Evolutionary conservation across 768 basidiomycete species (phyloP).

Genomic region (Chalciporus pseudorubinellus): DNA sequence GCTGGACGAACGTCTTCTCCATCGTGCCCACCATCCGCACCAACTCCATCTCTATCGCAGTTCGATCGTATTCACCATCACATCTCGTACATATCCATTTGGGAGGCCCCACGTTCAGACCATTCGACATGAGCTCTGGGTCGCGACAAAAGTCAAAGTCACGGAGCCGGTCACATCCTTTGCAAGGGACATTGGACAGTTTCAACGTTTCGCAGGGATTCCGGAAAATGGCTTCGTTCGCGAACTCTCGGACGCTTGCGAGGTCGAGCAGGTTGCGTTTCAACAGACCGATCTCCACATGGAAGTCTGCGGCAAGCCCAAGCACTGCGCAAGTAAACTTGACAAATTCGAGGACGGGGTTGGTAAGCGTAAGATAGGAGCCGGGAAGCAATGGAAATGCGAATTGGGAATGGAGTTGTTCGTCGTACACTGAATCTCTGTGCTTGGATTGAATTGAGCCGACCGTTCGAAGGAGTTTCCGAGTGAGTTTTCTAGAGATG

Average conservation of each 20-base stretch:
- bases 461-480: conserved; percentile 72
- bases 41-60: conserved; percentile 81
- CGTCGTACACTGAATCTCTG: conserved; percentile 56
- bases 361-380: conserved; percentile 71
- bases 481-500: conserved; percentile 75
- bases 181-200: conserved; percentile 83
- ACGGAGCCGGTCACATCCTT: conserved; percentile 76
- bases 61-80: conserved; percentile 84
- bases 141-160: conserved; percentile 98
- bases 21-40: conserved; percentile 71
- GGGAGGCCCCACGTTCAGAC: conserved; percentile 43
- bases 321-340: conserved; percentile 86
- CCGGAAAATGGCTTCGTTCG: conserved; percentile 77
- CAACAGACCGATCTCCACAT: conserved; percentile 83
- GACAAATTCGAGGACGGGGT: conserved; percentile 84
- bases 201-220: conserved; percentile 91
- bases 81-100: conserved; percentile 75
- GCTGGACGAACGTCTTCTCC: conserved; percentile 76
- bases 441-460: conserved; percentile 59
- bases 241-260: conserved; percentile 83
- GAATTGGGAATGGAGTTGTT: conserved; percentile 54
- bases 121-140: conserved; percentile 68
- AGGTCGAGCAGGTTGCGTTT: conserved; percentile 89
- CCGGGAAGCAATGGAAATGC: conserved; percentile 87
- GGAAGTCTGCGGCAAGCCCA: conserved; percentile 72